These are phyloP conservation scores for Taiozyma sp. DNA, from an alignment of 1,139 yeast species.

Conservation along the genomic window DNA sequence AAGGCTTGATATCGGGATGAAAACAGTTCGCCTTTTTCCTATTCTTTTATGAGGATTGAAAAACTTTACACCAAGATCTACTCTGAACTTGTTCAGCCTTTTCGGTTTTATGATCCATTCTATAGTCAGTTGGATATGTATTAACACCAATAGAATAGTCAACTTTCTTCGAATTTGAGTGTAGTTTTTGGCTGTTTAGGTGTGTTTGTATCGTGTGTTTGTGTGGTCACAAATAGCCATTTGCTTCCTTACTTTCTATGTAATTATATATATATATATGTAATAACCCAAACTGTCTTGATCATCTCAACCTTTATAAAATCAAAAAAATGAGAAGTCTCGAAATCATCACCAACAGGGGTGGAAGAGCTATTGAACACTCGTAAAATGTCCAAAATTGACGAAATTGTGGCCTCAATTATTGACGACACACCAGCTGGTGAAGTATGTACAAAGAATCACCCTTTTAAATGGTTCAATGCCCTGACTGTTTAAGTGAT, in stretches of 20 bases:
- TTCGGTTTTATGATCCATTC: too few species aligned
- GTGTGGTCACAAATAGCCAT: too few species aligned
- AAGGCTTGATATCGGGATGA: slow-evolving; percentile 27
- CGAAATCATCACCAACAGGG: neutral
- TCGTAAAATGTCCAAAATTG: slow-evolving; percentile 11
- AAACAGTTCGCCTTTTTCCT: slow-evolving; percentile 30
- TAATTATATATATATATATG: too few species aligned
- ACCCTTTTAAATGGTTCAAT: neutral
- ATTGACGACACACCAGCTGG: slow-evolving; percentile 47
- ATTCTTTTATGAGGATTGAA: slow-evolving; percentile 27
- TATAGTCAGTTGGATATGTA: neutral
- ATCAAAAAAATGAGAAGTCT: neutral
- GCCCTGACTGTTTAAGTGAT: too few species aligned
- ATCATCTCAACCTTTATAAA: neutral
- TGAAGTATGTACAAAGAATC: neutral
- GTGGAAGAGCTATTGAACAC: neutral
- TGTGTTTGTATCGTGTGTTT: too few species aligned
- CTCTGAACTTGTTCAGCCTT: slow-evolving; percentile 25
- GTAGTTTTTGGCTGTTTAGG: too few species aligned
- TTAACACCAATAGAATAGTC: too few species aligned
- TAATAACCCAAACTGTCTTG: too few species aligned
- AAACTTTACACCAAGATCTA: slow-evolving; percentile 35
- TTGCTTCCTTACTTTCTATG: too few species aligned
- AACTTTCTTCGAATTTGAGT: too few species aligned
- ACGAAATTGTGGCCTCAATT: slow-evolving; percentile 26